Percentiles rank a stretch among this genome's conserved stretches.
Evolutionary conservation across 1,284 basidiomycete genomes (phyloP).

Genomic region (Melampsora occidentalis): DNA sequence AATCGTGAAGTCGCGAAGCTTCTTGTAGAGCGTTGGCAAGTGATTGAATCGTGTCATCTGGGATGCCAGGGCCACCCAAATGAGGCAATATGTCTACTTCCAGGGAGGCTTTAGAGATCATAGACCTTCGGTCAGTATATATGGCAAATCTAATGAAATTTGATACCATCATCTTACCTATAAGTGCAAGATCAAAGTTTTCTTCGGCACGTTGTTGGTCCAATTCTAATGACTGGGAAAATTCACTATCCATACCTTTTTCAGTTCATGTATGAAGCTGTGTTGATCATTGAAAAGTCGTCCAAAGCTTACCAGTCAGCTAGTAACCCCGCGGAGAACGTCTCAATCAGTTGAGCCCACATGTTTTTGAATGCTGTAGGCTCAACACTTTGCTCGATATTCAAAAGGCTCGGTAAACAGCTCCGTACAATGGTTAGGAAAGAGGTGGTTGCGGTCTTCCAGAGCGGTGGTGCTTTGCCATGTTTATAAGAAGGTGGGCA

Average conservation of each 20-base stretch:
- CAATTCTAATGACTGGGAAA: constrained; percentile 61
- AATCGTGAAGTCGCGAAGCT: constrained; percentile 69
- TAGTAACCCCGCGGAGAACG: constrained; percentile 73
- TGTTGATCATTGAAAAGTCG: constrained; percentile 15
- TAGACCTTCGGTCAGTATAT: constrained; percentile 33
- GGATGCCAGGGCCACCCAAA: constrained; percentile 67
- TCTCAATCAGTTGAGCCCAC: constrained; percentile 80
- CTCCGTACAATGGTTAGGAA: constrained; percentile 47
- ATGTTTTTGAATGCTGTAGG: constrained; percentile 66
- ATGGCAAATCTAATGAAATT: not conserved
- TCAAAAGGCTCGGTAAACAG: not conserved
- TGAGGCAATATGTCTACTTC: constrained; percentile 75
- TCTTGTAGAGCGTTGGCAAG: constrained; percentile 71
- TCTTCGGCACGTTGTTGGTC: constrained; percentile 75
- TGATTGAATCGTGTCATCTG: constrained; percentile 68
- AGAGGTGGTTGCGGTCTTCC: constrained; percentile 69
- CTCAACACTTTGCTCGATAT: constrained; percentile 59
- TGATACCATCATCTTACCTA: constrained; percentile 54
- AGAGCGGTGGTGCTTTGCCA: constrained; percentile 77
- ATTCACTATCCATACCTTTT: constrained; percentile 57
- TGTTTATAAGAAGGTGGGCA: constrained; percentile 82
- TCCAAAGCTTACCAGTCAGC: constrained; percentile 69
- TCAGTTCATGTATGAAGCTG: not conserved
- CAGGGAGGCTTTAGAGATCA: constrained; percentile 58
- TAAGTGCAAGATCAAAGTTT: constrained; percentile 77